These are phyloP conservation scores for Aspergillus leporis DNA, from an alignment of 495 filamentous ascomycete genomes.

Conservation along the genomic window DNA sequence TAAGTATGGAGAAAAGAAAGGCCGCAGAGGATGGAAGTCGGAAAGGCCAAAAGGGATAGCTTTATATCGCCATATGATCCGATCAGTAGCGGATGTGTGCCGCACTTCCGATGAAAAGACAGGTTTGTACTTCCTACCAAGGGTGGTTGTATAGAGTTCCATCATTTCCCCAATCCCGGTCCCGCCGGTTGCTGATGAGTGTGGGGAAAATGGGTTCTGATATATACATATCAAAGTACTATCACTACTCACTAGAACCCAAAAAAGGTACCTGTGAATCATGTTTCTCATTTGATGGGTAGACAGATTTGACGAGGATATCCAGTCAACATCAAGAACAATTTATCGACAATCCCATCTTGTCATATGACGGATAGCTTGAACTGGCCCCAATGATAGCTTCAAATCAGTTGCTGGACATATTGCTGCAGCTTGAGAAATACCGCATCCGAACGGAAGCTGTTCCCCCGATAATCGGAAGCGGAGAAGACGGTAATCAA, in stretches of 20 bases:
- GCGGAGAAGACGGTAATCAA: not conserved
- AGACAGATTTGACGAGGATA: too few species aligned
- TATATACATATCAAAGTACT: not conserved
- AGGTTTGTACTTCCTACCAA: not conserved
- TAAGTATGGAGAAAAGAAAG: not conserved
- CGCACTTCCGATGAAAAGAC: not conserved
- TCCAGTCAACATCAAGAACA: too few species aligned
- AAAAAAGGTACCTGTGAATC: too few species aligned
- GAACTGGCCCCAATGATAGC: not conserved
- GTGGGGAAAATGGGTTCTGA: not conserved
- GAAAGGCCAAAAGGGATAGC: not conserved
- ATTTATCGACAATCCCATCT: too few species aligned
- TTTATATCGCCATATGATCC: not conserved
- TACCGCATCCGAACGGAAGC: not conserved
- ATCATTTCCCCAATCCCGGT: not conserved
- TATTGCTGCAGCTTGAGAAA: not conserved
- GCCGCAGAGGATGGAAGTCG: constrained; percentile 19
- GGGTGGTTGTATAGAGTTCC: constrained; percentile 2
- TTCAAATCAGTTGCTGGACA: not conserved
- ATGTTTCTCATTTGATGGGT: too few species aligned
- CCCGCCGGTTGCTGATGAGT: constrained; percentile 3
- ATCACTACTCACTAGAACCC: too few species aligned
- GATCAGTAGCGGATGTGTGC: not conserved
- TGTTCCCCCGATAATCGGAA: not conserved
- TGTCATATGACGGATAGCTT: too few species aligned